Conservation (phyloP, 2,329 filamentous ascomycete genomes). For the Talaromyces sp. region DNA sequence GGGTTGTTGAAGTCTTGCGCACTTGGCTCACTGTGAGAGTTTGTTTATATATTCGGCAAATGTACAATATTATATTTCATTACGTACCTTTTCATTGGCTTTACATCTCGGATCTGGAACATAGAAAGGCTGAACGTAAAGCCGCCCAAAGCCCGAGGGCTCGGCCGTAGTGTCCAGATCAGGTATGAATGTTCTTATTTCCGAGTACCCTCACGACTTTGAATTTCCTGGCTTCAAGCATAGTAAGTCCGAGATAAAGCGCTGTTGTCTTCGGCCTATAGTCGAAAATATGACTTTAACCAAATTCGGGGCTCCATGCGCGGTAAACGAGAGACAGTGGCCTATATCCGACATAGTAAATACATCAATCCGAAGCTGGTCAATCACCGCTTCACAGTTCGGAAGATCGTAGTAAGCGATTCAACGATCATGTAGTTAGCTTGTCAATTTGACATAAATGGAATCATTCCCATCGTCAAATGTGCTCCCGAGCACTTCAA, state of each 20-base stretch:
- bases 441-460: background rate
- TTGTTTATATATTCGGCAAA: background rate
- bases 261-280: background rate
- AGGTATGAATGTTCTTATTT: background rate
- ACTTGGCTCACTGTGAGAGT: background rate
- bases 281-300: too few species aligned
- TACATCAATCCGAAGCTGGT: background rate
- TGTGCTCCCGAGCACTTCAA: background rate
- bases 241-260: background rate
- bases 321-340: background rate
- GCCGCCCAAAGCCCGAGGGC: background rate
- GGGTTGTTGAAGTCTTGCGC: conserved; percentile 3
- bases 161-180: background rate
- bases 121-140: background rate
- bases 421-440: background rate
- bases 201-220: background rate
- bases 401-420: background rate
- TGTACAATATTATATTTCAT: conserved; percentile 5
- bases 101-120: background rate
- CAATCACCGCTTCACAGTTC: background rate
- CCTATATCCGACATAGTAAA: background rate
- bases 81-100: background rate
- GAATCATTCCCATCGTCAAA: background rate
- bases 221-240: too few species aligned
- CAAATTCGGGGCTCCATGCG: background rate